Base-by-base conservation (phyloP, 2,329 filamentous ascomycete species). In the Fusarium sp. region DNA sequence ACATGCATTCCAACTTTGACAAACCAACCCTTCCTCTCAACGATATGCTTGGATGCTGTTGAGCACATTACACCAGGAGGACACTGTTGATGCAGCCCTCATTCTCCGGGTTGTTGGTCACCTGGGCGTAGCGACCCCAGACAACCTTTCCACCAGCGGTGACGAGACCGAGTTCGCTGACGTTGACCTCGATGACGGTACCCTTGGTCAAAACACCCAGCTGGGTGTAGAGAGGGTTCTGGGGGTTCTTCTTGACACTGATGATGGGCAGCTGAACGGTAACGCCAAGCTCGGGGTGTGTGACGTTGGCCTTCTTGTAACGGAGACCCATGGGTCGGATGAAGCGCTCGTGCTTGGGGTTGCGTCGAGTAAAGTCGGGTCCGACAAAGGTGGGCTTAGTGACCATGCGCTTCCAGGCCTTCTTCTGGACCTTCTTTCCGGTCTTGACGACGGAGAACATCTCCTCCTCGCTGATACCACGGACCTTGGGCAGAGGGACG, bases 391-490 rank as follows among this genome's bases (percentile, higher is more conserved):
- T 82, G 62, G 75, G 78, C 72, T 87, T 87, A 30, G 84, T 88
- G 66, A 89, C 84, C 84, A 90, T 90, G 35, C 89, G 81, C 83
- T 92, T 92, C 90, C 90, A 87, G 58, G 85, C 85, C 86, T 96
- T 96, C 87, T 96, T 94, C 57, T 90, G 86, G 3, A 90, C 93
- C 86, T 97, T 97, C 88, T 96, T 96, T 74, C 96, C 95, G 32
- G 95, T 98, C 83, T 94, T 94, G 75, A 98, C 89, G 15, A 97
- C 94, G 82, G 93, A 95, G 85, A 98, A 98, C 91, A 97, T 95
- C 83, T 97, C 95, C 85, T 97, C 93, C 83, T 98, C 95, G 71
- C 88, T 90, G 73, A 98, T 97, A 60, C 79, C 95, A 75, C 92
- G 89, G 44, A 98, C 96, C 83, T 97, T 97, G 35, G 96, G 96